Evolutionary conservation across 305 asterid species (phyloP).

Genomic region (Petunia hybrid): DNA sequence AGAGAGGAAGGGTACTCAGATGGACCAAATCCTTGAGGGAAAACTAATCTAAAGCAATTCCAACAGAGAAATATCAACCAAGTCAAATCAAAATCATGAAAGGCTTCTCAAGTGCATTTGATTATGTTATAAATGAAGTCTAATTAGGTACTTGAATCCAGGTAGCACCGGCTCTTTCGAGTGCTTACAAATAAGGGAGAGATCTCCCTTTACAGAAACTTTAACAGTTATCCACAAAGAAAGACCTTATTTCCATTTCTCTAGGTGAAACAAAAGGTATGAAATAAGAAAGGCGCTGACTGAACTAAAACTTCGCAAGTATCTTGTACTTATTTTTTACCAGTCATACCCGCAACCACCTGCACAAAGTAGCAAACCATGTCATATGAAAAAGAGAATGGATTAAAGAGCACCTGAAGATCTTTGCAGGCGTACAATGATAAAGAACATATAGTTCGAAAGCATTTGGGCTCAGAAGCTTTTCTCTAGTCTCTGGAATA

Average conservation of each 20-base stretch:
- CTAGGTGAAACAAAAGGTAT: background rate
- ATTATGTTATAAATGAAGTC: background rate
- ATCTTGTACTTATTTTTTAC: constrained; percentile 54
- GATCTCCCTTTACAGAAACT: constrained; percentile 18
- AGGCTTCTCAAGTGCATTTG: constrained; percentile 19
- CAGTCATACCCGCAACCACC: constrained; percentile 78
- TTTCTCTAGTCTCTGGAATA: background rate
- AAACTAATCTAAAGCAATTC: background rate
- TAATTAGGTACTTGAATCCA: background rate
- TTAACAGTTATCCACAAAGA: constrained; percentile 6
- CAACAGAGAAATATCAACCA: background rate
- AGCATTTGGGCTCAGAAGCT: background rate
- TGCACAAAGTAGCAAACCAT: constrained; percentile 42
- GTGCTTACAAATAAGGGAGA: constrained; percentile 15
- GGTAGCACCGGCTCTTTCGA: background rate
- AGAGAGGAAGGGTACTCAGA: constrained; percentile 1
- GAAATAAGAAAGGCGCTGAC: constrained; percentile 3
- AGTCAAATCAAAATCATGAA: background rate
- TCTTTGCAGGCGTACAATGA: background rate
- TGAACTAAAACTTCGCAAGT: background rate
- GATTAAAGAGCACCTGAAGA: background rate
- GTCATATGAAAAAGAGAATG: constrained; percentile 5
- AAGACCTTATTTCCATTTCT: constrained; percentile 35
- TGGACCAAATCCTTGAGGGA: constrained; percentile 3
- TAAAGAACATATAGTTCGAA: background rate